These are phyloP conservation scores for Elymus sibiricus DNA, from an alignment of 176 grass and related monocot genomes.

Conservation along the genomic window DNA sequence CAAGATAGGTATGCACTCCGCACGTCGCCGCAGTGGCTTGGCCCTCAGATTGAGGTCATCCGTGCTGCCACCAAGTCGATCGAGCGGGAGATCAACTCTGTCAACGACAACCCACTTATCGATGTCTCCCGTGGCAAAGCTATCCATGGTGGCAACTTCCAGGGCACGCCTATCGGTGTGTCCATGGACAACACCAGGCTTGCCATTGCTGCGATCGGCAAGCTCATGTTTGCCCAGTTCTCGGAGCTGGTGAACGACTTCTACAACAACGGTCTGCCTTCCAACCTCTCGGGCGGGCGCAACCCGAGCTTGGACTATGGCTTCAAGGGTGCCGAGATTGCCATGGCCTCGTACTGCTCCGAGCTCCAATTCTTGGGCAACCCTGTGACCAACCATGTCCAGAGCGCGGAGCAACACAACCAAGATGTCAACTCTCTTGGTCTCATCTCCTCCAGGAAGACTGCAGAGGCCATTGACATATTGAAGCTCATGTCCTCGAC, in stretches of 20 bases:
- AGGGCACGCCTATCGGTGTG: slow-evolving; percentile 81
- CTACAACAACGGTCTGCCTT: slow-evolving; percentile 84
- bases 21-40: slow-evolving; percentile 90
- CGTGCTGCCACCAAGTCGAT: slow-evolving; percentile 66
- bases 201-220: slow-evolving; percentile 58
- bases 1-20: slow-evolving; percentile 91
- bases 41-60: slow-evolving; percentile 88
- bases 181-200: slow-evolving; percentile 93
- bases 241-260: slow-evolving; percentile 87
- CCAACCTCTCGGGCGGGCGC: slow-evolving; percentile 82
- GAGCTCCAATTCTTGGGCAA: slow-evolving; percentile 88
- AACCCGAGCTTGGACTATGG: slow-evolving; percentile 93
- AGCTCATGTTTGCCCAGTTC: slow-evolving; percentile 85
- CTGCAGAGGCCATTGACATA: slow-evolving; percentile 70
- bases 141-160: slow-evolving; percentile 87
- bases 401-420: slow-evolving; percentile 96
- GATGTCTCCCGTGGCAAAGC: slow-evolving; percentile 70
- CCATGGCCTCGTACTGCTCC: slow-evolving; percentile 91
- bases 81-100: slow-evolving; percentile 87
- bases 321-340: slow-evolving; percentile 91
- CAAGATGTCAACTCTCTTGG: slow-evolving; percentile 93
- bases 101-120: slow-evolving; percentile 88
- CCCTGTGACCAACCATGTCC: slow-evolving; percentile 86
- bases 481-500: slow-evolving; percentile 95
- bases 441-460: slow-evolving; percentile 84